These are phyloP conservation scores for Globisporangium rhizosaccharum DNA, from an alignment of 352 stramenopile species.

Conservation along the genomic window DNA sequence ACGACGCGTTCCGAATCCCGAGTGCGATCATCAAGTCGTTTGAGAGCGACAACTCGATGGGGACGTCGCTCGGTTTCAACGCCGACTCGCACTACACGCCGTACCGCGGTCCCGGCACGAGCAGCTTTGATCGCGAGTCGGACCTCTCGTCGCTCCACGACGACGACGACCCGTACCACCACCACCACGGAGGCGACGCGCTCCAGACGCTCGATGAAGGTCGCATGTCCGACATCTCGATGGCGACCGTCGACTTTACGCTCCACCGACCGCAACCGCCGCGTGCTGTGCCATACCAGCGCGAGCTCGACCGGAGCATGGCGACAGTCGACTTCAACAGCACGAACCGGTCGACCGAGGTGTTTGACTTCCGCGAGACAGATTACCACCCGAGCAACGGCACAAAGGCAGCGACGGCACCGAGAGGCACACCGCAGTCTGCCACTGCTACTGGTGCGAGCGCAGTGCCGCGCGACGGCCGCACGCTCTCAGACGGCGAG, in stretches of 20 bases:
- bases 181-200: slow-evolving; percentile 1
- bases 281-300: slow-evolving; percentile 10
- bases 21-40: slow-evolving; percentile 32
- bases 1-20: slow-evolving; percentile 37
- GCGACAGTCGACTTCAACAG: slow-evolving; percentile 17
- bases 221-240: slow-evolving; percentile 16
- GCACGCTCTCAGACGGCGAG: slow-evolving; percentile 53
- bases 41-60: slow-evolving; percentile 54
- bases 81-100: slow-evolving; percentile 19
- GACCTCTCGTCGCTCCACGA: slow-evolving; percentile 59
- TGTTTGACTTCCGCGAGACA: slow-evolving; percentile 43
- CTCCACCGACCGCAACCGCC: slow-evolving; percentile 14
- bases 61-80: slow-evolving; percentile 33
- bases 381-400: neutral
- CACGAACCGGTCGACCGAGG: slow-evolving; percentile 25
- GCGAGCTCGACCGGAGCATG: slow-evolving; percentile 8
- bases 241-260: slow-evolving; percentile 19
- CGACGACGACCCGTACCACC: slow-evolving; percentile 22
- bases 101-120: slow-evolving; percentile 29
- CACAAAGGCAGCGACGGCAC: neutral
- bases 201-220: slow-evolving; percentile 15
- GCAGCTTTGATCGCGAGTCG: slow-evolving; percentile 34
- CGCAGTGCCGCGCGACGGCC: slow-evolving; percentile 18
- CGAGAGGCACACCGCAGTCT: neutral
- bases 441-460: neutral